Evolutionary conservation across 2,329 filamentous ascomycete species (phyloP), one percentile per base, ranked within the genome.

Genomic region (Cercospora sp.): DNA sequence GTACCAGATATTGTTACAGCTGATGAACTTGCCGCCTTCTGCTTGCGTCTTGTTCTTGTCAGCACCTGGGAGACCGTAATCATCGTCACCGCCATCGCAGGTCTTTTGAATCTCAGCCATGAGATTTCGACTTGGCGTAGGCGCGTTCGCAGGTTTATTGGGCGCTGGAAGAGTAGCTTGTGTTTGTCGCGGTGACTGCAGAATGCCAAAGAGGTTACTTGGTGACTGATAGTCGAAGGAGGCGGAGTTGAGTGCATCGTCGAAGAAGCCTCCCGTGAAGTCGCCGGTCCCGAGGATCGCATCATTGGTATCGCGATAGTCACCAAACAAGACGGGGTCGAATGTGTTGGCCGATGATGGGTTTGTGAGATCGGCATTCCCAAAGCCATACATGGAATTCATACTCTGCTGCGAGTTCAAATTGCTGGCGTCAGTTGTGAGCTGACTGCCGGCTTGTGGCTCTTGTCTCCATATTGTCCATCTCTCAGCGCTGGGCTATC

Each of bases 221-320:
- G 94, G 93, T 32, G 90, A 93, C 49, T 88, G 86, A 75, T 97
- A 91, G 74, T 97, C 94, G 21, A 77, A 76, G 3, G 82, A 73
- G 10, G 65, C 71, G 5, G 75, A 63, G 62, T 74, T 74, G 57
- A 79, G 74, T 79, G 84, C 67, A 88, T 83, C 77, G 16, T 94
- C 90, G 77, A 96, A 90, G 13, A 93, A 91, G 73, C 97, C 94
- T 72, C 87, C 87, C 77, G 88, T 88, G 79, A 89, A 89, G 72
- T 96, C 91, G 53, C 86, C 87, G 76, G 82, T 89, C 72, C 84
- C 83, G 18, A 97, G 81, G 13, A 97, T 86, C 65, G 90, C 94
- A 66, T 93, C 91, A 75, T 97, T 92, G 0, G 93, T 89, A 76
- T 99, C 95, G 63, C 95, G 90, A 80, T 97, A 98, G 74, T 93